A percentile compares a stretch with the other conserved stretches of the same genome.
phyloP scores from a whole-genome alignment of 2,329 filamentous ascomycete genomes.

The Nemania serpens region DNA sequence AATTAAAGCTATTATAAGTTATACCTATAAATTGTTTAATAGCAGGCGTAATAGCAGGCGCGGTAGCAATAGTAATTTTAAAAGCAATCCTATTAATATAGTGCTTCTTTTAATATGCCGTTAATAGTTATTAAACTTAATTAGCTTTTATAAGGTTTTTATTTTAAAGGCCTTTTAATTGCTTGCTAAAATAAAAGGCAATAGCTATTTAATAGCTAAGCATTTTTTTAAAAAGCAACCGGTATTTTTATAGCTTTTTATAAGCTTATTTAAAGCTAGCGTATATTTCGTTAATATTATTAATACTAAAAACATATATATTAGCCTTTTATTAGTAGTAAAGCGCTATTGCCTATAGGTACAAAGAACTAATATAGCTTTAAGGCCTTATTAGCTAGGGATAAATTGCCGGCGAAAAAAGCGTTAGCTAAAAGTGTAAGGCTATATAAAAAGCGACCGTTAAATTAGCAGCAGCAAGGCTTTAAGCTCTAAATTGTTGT shows the following conservation, averaged over 20 bases:
- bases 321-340: too few relatives aligned
- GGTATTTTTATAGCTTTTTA: background rate
- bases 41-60: too few relatives aligned
- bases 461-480: too few relatives aligned
- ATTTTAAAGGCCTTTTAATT: background rate
- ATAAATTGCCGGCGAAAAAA: too few relatives aligned
- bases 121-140: background rate
- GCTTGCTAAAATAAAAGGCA: background rate
- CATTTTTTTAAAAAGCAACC: background rate
- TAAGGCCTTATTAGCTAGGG: too few relatives aligned
- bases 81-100: background rate
- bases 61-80: too few relatives aligned
- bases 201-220: background rate
- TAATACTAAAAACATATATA: background rate
- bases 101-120: background rate
- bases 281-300: background rate
- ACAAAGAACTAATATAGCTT: too few relatives aligned
- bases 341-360: too few relatives aligned
- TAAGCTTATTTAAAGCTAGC: background rate
- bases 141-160: background rate
- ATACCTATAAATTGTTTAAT: too few relatives aligned
- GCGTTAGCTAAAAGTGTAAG: too few relatives aligned
- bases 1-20: background rate
- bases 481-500: too few relatives aligned
- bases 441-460: too few relatives aligned